Evolutionary conservation across 108 stramenopile species (phyloP), one percentile per base, ranked within the genome.

Genomic region (Cyclotella atomus): DNA sequence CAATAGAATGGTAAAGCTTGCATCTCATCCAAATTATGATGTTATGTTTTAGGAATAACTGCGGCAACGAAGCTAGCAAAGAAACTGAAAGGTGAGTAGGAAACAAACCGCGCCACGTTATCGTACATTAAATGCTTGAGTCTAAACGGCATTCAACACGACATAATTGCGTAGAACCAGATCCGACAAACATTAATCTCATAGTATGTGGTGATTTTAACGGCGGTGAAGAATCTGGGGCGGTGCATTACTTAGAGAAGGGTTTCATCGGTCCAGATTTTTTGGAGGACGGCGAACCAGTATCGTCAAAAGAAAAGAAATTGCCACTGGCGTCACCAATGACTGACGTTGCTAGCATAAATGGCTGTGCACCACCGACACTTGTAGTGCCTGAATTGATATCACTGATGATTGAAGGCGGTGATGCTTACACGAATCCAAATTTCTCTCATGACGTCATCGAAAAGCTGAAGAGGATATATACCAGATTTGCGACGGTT

Each of bases 201-300:
- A 85, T 95, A 38, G 89, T 96, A 27, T 95, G 95, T 72, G 93
- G 95, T 8, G 95, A 96, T 70, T 92, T 96, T 62, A 96, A 96
- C 73, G 94, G 94, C 7, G 90, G 91, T 2, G 45, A 67, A 10
- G 94, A 92, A 69, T 90, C 86, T 63, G 94, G 89, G 12, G 91
- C 94, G 25, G 81, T 92, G 2, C 89, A 86, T 23, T 82, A 73
- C 29, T 59, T 95, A 34, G 94, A 95, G 75, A 81, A 86, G 47
- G 91, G 94, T 33, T 65, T 52, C 16, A 63, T 95, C 4, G 90
- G 86, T 28, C 78, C 88, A 43, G 82, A 67, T 16, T 92, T 95
- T 73, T 45, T 85, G 14, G 92, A 95, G 79, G 91, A 95, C 78
- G 88, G 89, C n/a, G 92, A 80, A 35, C 74, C 67, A 0, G 88